Evolutionary conservation across 1,284 basidiomycete genomes (phyloP), one percentile per base, ranked within the genome.

Genomic region (Vanrija humicola): DNA sequence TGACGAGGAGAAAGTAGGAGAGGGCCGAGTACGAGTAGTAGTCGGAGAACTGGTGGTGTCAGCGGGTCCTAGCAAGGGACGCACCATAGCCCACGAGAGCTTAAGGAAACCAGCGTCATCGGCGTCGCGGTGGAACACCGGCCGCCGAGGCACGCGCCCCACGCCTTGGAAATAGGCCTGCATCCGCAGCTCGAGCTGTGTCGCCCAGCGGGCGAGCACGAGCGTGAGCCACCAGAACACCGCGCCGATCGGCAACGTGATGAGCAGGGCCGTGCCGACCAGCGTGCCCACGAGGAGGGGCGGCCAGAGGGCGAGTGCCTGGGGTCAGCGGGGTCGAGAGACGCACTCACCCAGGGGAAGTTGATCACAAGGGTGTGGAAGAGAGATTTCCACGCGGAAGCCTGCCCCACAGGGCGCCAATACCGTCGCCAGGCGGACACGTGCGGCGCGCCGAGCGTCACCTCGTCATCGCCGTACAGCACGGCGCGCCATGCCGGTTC

Each of bases 291-390:
- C 70, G 6, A 76, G 58, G 15, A 77, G 63, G 19, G 62, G 59
- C 9, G 74, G 75, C 74, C 74, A 75, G 9, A 75, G 50, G 23
- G 75, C 50, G 14, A 77, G 54, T 15, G 69, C 70, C 73, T 75
- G 61, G 34, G 28, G 6, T 28, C 28, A 28, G 28, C 28, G 6
- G 28, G 28, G 28, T 10, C 2, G 28, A 28, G 28, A 9, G 3
- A 69, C 73, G 68, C 44, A 73, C 73, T 69, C 44, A 73, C 73
- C 43, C 76, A 66, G n/a, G 72, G 74, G 47, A 77, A 72, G 52
- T 74, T 77, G 28, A 76, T 38, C 9, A 74, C 25, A 1, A 73
- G 48, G 6, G 75, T 59, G 57, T 77, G 75, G 1, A 69, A 39
- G 23, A 69, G 43, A 1, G 68, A 60, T 19, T 57, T 50, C 75